Conservation (phyloP, 169 alveolate genomes). For the Plasmodium knowlesi region DNA sequence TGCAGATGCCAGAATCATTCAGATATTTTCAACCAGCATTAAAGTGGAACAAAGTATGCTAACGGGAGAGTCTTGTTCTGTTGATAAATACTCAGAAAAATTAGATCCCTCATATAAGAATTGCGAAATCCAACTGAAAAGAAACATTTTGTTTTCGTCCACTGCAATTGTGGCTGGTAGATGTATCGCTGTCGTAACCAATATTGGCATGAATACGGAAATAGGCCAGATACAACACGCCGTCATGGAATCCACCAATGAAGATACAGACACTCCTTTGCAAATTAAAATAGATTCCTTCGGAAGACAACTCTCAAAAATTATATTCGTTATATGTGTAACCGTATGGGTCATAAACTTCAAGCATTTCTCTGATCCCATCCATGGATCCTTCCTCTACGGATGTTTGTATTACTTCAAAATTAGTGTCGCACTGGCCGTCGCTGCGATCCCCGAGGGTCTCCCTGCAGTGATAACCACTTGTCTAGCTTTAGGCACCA, state of each 20-base stretch:
- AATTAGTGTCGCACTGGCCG: constrained; percentile 99
- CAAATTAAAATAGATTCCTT: constrained; percentile 96
- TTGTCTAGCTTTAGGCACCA: constrained; percentile 97
- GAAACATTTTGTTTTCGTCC: constrained; percentile 94
- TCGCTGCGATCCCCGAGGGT: constrained; percentile 99
- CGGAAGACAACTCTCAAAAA: constrained; percentile 94
- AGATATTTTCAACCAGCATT: constrained; percentile 93
- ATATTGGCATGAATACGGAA: constrained; percentile 98
- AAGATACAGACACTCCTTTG: constrained; percentile 96
- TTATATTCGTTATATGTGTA: constrained; percentile 92
- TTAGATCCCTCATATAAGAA: constrained; percentile 76
- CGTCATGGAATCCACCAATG: constrained; percentile 95
- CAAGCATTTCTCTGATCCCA: constrained; percentile 95
- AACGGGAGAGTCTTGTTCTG: constrained; percentile 97
- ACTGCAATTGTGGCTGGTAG: constrained; percentile 95
- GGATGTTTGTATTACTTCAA: constrained; percentile 98
- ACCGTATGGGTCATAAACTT: constrained; percentile 97
- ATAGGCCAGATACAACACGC: constrained; percentile 97
- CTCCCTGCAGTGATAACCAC: constrained; percentile 99
- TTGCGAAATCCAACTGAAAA: constrained; percentile 89
- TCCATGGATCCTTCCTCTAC: constrained; percentile 94
- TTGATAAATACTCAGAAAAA: constrained; percentile 85
- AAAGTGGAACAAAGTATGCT: constrained; percentile 95
- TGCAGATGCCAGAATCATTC: constrained; percentile 96
- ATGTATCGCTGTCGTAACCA: constrained; percentile 94